phyloP scores from a whole-genome alignment of 495 filamentous ascomycete species.

The Aspergillus taichungensis region DNA sequence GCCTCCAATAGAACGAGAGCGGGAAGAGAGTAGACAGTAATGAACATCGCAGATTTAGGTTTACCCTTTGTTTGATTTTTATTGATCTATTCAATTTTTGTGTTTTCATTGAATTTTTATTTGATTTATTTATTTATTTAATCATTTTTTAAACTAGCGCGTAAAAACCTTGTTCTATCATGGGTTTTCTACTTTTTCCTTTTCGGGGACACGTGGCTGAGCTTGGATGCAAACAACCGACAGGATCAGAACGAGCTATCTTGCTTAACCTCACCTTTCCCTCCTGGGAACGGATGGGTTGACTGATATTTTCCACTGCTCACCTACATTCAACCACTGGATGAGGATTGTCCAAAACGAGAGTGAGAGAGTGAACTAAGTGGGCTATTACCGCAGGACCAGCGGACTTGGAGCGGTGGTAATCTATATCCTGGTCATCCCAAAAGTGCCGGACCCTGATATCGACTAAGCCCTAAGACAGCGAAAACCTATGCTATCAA shows the following conservation, averaged over 20 bases:
- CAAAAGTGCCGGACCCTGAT: no score
- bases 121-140: not conserved
- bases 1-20: no score
- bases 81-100: not conserved
- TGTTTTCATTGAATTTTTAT: not conserved
- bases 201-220: slow-evolving; percentile 13
- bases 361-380: no score
- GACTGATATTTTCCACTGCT: no score
- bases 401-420: no score
- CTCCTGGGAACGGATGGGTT: not conserved
- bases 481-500: no score
- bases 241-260: not conserved
- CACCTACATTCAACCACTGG: no score
- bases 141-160: slow-evolving; percentile 7
- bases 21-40: no score
- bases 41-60: not conserved
- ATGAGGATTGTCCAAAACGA: no score
- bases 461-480: no score
- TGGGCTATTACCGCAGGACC: no score
- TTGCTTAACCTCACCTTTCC: not conserved
- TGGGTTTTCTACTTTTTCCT: not conserved
- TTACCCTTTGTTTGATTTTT: not conserved
- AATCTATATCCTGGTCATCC: no score
- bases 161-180: slow-evolving; percentile 1
- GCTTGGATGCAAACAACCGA: slow-evolving; percentile 11